Percentiles rank a stretch among this genome's conserved stretches.
Conservation (phyloP, 2,329 filamentous ascomycete species). For the Rhexocercosporidium sp. region DNA sequence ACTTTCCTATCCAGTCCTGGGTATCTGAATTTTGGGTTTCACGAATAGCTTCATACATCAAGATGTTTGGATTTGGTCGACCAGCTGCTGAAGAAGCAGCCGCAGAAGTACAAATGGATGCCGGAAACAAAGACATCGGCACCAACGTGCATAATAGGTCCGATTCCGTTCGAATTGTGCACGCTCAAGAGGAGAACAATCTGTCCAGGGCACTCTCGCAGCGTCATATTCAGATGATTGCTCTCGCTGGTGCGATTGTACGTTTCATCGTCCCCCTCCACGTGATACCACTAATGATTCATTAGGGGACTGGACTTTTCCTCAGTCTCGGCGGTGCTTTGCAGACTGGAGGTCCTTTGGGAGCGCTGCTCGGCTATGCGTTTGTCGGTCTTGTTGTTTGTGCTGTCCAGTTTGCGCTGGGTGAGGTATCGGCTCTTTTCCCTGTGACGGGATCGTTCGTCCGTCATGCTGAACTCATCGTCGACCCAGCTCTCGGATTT, state of each 20-base stretch:
- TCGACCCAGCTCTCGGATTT: constrained; percentile 44
- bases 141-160: background rate
- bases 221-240: constrained; percentile 49
- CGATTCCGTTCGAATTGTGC: constrained; percentile 44
- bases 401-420: constrained; percentile 48
- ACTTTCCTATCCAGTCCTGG: background rate
- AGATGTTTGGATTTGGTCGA: background rate
- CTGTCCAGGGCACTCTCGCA: constrained; percentile 49
- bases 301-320: constrained; percentile 57
- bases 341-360: constrained; percentile 52
- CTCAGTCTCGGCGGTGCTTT: constrained; percentile 55
- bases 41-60: background rate
- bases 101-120: background rate
- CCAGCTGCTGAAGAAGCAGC: background rate
- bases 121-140: background rate
- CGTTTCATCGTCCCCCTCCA: constrained; percentile 29
- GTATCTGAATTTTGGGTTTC: background rate
- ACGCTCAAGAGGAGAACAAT: constrained; percentile 51
- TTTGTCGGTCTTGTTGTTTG: constrained; percentile 48
- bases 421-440: constrained; percentile 43
- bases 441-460: constrained; percentile 45
- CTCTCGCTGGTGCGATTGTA: constrained; percentile 50
- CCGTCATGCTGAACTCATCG: constrained; percentile 42
- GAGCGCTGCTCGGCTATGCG: constrained; percentile 47
- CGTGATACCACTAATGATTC: constrained; percentile 10